A percentile compares a stretch with the other conserved stretches of the same genome.
Evolutionary conservation across 169 alveolate genomes (phyloP).

Genomic region (Babesia bigemina): DNA sequence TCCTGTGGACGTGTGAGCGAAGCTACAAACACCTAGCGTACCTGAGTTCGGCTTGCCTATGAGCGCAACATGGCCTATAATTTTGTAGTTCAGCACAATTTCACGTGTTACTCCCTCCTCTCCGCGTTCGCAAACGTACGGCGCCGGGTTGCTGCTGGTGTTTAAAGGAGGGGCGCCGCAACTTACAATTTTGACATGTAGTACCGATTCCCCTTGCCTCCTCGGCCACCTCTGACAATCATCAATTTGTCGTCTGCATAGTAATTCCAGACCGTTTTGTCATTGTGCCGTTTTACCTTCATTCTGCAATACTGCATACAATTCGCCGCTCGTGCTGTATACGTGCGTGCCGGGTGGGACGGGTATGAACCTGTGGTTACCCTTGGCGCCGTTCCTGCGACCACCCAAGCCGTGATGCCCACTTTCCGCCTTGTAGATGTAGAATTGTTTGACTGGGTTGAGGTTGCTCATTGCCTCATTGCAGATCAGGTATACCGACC

Average conservation of each 20-base stretch:
- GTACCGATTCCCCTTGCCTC: constrained; percentile 89
- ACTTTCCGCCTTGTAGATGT: constrained; percentile 78
- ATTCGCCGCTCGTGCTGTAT: constrained; percentile 71
- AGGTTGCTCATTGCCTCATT: constrained; percentile 72
- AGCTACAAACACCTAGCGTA: constrained; percentile 30
- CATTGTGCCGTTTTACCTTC: constrained; percentile 1
- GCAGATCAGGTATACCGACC: constrained; percentile 83
- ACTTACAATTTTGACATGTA: constrained; percentile 72
- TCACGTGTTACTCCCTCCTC: constrained; percentile 71
- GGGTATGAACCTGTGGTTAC: constrained; percentile 77
- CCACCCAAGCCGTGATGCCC: constrained; percentile 77
- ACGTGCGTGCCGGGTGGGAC: constrained; percentile 90
- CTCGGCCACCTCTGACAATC: constrained; percentile 89
- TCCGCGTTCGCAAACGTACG: constrained; percentile 72
- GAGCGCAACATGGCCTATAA: constrained; percentile 86
- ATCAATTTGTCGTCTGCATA: constrained; percentile 67
- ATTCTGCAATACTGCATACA: constrained; percentile 22
- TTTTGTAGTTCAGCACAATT: constrained; percentile 71
- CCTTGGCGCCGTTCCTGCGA: constrained; percentile 73
- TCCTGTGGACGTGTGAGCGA: constrained; percentile 4
- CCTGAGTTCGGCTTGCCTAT: constrained; percentile 93
- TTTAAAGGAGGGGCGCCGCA: neutral
- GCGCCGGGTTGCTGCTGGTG: constrained; percentile 44
- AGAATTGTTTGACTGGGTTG: constrained; percentile 69
- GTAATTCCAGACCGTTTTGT: constrained; percentile 52